Conservation (phyloP, 2,329 filamentous ascomycete genomes). For the Chalaropsis thielavioides region DNA sequence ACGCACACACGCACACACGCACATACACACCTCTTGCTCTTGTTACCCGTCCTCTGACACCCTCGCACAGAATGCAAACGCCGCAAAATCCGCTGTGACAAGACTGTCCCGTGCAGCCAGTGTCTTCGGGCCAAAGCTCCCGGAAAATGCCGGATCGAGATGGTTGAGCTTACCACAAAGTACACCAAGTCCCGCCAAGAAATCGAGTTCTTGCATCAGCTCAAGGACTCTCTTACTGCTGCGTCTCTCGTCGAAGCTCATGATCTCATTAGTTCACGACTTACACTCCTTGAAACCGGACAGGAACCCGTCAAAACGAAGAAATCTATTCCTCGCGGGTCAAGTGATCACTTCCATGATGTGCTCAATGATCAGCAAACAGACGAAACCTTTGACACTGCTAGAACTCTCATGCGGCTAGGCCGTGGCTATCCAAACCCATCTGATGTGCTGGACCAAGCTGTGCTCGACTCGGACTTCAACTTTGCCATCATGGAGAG, state of each 20-base stretch:
- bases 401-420: conserved; percentile 12
- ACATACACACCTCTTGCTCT: no score
- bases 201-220: conserved; percentile 15
- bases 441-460: background rate
- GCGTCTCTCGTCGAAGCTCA: conserved; percentile 10
- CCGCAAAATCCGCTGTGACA: conserved; percentile 16
- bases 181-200: conserved; percentile 17
- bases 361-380: conserved; percentile 9
- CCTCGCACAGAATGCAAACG: conserved; percentile 14
- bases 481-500: background rate
- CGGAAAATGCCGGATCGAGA: conserved; percentile 13
- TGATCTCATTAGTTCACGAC: conserved; percentile 7
- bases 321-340: background rate
- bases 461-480: background rate
- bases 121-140: conserved; percentile 16
- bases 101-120: conserved; percentile 16
- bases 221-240: conserved; percentile 8
- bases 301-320: conserved; percentile 8
- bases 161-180: conserved; percentile 17
- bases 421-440: conserved; percentile 15
- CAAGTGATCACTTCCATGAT: conserved; percentile 11
- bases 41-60: background rate
- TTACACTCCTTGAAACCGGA: conserved; percentile 15
- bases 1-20: no score
- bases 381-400: conserved; percentile 11